Conservation (phyloP, 345 rosid genomes). For the Gossypium raimondii region DNA sequence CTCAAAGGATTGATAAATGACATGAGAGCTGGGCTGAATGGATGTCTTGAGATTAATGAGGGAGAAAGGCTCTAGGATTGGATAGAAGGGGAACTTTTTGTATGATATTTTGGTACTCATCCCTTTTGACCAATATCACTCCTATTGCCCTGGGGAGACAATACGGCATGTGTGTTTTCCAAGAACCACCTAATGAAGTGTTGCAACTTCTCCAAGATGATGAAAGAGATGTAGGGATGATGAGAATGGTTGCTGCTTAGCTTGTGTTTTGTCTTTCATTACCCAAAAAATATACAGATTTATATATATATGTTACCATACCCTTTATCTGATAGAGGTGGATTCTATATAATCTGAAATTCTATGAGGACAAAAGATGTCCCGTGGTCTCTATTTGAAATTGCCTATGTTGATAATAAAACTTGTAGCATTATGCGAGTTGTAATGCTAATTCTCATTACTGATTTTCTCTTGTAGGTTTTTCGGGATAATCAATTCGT, state of each 20-base stretch:
- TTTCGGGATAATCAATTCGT: slow-evolving; percentile 91
- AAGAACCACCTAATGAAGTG: no score
- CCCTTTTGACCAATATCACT: not conserved
- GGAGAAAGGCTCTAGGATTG: not conserved
- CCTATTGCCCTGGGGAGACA: no score
- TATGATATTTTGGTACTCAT: not conserved
- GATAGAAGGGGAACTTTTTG: not conserved
- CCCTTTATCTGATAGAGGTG: not conserved
- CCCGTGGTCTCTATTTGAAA: not conserved
- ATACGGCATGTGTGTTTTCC: no score
- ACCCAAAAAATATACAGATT: not conserved
- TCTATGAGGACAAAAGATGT: not conserved
- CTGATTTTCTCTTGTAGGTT: slow-evolving; percentile 46
- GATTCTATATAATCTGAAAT: not conserved
- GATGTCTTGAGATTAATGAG: not conserved
- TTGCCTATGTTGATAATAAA: not conserved
- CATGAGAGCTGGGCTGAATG: not conserved
- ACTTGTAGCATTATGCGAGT: not conserved
- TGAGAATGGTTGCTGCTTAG: no score
- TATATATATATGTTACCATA: not conserved
- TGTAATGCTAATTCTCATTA: not conserved
- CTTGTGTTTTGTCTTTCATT: no score
- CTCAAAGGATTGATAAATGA: not conserved
- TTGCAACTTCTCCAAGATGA: no score
- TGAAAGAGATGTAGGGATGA: no score